Base-by-base conservation (phyloP, 768 basidiomycete species). In the Mycena haematopus region DNA sequence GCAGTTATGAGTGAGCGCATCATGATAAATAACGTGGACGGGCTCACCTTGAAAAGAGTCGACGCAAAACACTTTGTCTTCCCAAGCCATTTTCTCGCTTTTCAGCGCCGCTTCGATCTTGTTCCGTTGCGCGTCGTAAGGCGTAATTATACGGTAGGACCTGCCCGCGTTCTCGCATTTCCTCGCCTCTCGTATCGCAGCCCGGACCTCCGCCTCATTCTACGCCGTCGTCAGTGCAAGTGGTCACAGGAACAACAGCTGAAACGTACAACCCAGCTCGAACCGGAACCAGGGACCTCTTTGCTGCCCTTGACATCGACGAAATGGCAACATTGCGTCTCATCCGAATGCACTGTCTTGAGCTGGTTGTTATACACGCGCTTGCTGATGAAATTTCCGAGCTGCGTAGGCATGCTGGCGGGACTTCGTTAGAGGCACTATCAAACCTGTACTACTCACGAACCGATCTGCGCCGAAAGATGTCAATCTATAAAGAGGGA, bases 11-110 rank as follows among this genome's bases (percentile, higher is more conserved):
- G 35, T 42, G n/a, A 42, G 33, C 19, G 14, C 15, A 38, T 2
- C 8, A 8, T 19, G 21, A 35, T 10, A n/a, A n/a, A n/a, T 35
- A n/a, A 7, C 36, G 22, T 17, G 22, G 22, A 21, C 0, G 35
- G 22, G 63, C 73, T 56, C 67, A 85, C 90, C 90, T 81, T 92
- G 91, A 67, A 92, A 92, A 1, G 88, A 84, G 68, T 92, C 91
- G 27, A 92, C 86, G 71, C 89, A 91, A 76, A 90, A 92, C 56
- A 86, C 86, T 56, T 79, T 87, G 63, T 91, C 80, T 40, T 83
- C 70, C 84, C 84, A 87, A 1, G 75, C 68, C 0, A 92, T 72
- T 0, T 78, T 75, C 36, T 74, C 73, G 0, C 60, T 44, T 66
- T 87, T 80, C 14, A 92, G 73, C 10, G 73, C 71, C 1, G 73